These are phyloP conservation scores for Lentinula detonsa DNA, from an alignment of 768 basidiomycete genomes.

Conservation along the genomic window DNA sequence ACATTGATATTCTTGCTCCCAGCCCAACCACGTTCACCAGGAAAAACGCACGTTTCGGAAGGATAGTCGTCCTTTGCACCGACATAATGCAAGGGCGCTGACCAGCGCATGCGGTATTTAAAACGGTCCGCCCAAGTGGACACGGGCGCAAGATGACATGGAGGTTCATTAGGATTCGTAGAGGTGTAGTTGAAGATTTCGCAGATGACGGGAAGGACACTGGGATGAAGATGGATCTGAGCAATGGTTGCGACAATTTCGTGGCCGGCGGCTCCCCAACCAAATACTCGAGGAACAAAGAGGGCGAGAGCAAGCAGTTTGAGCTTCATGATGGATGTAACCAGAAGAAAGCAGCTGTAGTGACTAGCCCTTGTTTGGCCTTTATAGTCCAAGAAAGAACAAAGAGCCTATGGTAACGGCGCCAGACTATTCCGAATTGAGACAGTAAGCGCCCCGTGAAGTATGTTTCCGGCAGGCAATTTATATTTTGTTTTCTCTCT, in stretches of 20 bases:
- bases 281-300: constrained; percentile 12
- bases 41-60: constrained; percentile 67
- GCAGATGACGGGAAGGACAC: constrained; percentile 60
- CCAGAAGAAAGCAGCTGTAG: background rate
- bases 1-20: constrained; percentile 57
- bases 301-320: background rate
- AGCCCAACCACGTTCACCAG: constrained; percentile 70
- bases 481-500: background rate
- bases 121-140: constrained; percentile 86
- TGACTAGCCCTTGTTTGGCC: background rate
- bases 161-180: constrained; percentile 26
- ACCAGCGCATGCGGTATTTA: constrained; percentile 63
- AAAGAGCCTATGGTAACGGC: background rate
- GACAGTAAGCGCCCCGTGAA: background rate
- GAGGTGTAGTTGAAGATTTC: constrained; percentile 55
- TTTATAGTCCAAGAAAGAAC: background rate
- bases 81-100: constrained; percentile 70
- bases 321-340: constrained; percentile 7
- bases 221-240: constrained; percentile 82
- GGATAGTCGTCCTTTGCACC: constrained; percentile 76
- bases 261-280: constrained; percentile 50
- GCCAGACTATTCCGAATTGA: background rate
- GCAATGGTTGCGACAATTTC: constrained; percentile 94
- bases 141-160: constrained; percentile 78
- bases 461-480: constrained; percentile 7